Evolutionary conservation across 108 stramenopile species (phyloP).

Genomic region (Discostella stelligeroides): DNA sequence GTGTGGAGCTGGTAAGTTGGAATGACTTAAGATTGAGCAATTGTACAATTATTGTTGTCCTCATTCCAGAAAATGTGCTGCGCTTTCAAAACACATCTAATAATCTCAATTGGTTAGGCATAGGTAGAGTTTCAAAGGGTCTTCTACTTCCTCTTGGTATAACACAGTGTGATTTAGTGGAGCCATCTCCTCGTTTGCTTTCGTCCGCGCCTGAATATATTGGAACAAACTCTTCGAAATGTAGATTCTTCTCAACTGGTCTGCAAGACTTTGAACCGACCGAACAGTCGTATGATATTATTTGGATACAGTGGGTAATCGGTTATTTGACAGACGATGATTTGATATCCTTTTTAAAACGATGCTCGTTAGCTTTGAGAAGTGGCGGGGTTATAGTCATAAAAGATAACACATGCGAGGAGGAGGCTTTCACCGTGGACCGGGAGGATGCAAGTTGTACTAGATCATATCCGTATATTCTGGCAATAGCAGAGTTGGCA

Average conservation of each 20-base stretch:
- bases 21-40: no score
- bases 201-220: slow-evolving; percentile 86
- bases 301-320: slow-evolving; percentile 95
- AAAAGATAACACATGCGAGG: slow-evolving; percentile 89
- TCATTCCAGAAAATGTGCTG: no score
- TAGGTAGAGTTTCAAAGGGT: slow-evolving; percentile 91
- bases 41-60: no score
- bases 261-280: slow-evolving; percentile 88
- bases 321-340: slow-evolving; percentile 91
- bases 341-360: slow-evolving; percentile 72
- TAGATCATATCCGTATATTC: slow-evolving; percentile 75
- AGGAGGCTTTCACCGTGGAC: slow-evolving; percentile 84
- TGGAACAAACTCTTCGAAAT: slow-evolving; percentile 54
- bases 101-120: slow-evolving; percentile 55
- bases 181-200: slow-evolving; percentile 88
- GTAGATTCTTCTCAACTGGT: slow-evolving; percentile 80
- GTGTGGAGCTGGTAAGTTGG: slow-evolving; percentile 70
- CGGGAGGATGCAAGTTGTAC: slow-evolving; percentile 84
- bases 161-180: slow-evolving; percentile 80
- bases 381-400: slow-evolving; percentile 77
- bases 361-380: slow-evolving; percentile 62
- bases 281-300: slow-evolving; percentile 67
- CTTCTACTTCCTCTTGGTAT: slow-evolving; percentile 77
- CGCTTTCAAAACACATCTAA: no score
- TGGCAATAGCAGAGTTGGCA: slow-evolving; percentile 71